Base-by-base conservation (phyloP, 2,329 filamentous ascomycete genomes). In the Alternaria postmessia region DNA sequence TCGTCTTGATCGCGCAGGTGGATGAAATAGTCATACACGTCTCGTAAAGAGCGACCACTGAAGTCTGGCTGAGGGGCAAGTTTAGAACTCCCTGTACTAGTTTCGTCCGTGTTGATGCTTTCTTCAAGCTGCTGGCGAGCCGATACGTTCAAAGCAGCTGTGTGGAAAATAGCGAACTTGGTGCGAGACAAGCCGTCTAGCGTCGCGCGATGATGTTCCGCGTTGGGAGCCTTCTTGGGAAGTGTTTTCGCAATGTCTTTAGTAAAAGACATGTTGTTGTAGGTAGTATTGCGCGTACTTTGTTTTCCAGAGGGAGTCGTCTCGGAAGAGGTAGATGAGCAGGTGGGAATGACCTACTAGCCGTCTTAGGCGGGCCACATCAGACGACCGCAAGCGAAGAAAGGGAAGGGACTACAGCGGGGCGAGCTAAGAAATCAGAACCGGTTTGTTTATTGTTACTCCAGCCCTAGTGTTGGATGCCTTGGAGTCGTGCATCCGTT, bases 1-100 rank as follows among this genome's bases (percentile, higher is more conserved):
- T 54, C 52, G 28, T 47, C 42, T 24, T 48, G 39, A 24, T 54
- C 52, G 42, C 52, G 52, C 22, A 54, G 12, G 12, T 46, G 41
- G 22, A 54, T 54, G 34, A 47, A 43, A 30, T 39, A 54, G 52
- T 54, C 14, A 7, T 54, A 54, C 9, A 54, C 52, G 43, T 54
- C 52, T 54, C 52, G 52, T 22, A 54, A 22, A 12, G 42, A 48
- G 30, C 52, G 42, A 28, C 43, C 34, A 30, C 52, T 54, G 42
- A 54, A 47, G 16, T 54, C 52, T 48, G 42, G 42, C 42, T 47
- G 52, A 7, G 52, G 42, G 28, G 52, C 52, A 5, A 48, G 14
- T 28, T 54, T 54, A 14, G 42, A 54, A 7, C 30, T 48, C 3
- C 24, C 34, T 22, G 28, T 47, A 20, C 42, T 54, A 12, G 28